Evolutionary conservation across 345 rosid species (phyloP), one percentile per base, ranked within the genome.

Genomic region (Geranium rotundifolium): DNA sequence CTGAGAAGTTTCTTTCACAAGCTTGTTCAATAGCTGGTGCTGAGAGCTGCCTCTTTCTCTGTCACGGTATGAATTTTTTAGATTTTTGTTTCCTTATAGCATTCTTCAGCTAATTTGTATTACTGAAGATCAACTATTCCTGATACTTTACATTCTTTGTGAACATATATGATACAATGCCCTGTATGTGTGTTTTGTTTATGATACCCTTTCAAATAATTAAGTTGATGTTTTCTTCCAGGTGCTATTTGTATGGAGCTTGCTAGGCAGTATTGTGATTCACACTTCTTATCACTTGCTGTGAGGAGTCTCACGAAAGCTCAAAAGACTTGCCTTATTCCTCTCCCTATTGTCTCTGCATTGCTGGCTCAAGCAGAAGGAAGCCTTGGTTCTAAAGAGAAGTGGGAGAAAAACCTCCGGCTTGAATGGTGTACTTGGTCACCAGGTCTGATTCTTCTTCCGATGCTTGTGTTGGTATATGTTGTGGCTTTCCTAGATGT

Each of bases 341-440:
- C 86, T 54, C 66, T 86, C 56, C 99, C 99, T 66, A 49, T 79
- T n/a, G 85, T 79, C 54, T 86, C 85, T 61, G 57, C 81, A 54
- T 74, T 93, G 77, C 75, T 86, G 56, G 99, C 96, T 61, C 97
- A 83, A 81, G 91, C 84, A 64, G 90, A 88, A 75, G 99, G 97
- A 65, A 90, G 99, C 73, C 80, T 84, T 65, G 86, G 84, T 63
- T 88, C 84, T 55, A 81, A 76, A 77, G 79, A 77, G 66, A 85
- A 80, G 52, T 88, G 99, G 99, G 82, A 76, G 84, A 73, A 74
- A 72, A 79, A 81, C 69, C 90, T 93, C 67, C 86, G 84, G 55
- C 80, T 71, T 19, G 97, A 93, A 74, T 93, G 95, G 96, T 81
- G 69, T 70, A 79, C 95, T 66, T 93, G 99, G 99, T 81, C 96